A percentile compares a stretch with the other conserved stretches of the same genome.
phyloP scores from a whole-genome alignment of 192 early-diverging fungal species.

The Geranomyces variabilis region DNA sequence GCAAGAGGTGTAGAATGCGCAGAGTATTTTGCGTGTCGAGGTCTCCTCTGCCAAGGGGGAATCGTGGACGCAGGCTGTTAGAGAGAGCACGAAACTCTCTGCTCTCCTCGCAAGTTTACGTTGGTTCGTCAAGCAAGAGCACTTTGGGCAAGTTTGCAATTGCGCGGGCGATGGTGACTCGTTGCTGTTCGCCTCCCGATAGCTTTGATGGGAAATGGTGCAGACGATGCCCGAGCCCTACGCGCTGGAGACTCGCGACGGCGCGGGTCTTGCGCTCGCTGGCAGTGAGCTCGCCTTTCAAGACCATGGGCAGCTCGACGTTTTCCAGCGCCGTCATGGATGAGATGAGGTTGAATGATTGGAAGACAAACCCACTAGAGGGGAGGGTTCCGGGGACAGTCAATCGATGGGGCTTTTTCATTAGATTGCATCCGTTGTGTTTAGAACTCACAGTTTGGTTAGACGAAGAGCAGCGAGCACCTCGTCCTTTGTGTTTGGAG shows the following conservation, averaged over 20 bases:
- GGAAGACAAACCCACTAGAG: constrained; percentile 40
- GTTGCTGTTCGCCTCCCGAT: constrained; percentile 40
- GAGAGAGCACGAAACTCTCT: neutral
- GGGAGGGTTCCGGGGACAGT: neutral
- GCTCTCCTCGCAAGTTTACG: constrained; percentile 13
- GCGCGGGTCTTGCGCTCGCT: constrained; percentile 24
- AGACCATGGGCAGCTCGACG: constrained; percentile 42
- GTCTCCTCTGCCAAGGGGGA: constrained; percentile 26
- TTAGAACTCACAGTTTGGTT: constrained; percentile 31
- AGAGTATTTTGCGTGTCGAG: constrained; percentile 37
- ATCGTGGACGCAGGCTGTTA: neutral
- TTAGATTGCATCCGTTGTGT: too few species aligned
- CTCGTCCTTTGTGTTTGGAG: constrained; percentile 32
- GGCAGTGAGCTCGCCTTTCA: constrained; percentile 28
- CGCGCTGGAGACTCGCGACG: constrained; percentile 22
- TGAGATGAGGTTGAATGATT: constrained; percentile 41
- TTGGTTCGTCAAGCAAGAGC: constrained; percentile 44
- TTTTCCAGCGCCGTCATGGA: constrained; percentile 45
- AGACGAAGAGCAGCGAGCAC: constrained; percentile 35
- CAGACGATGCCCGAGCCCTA: constrained; percentile 35
- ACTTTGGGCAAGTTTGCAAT: constrained; percentile 54
- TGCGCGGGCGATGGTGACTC: constrained; percentile 55
- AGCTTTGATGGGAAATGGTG: constrained; percentile 34
- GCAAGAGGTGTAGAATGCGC: constrained; percentile 33
- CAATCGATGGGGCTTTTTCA: neutral